phyloP scores from a whole-genome alignment of 75 land plant genomes.

The Isoetes taiwanensis region DNA sequence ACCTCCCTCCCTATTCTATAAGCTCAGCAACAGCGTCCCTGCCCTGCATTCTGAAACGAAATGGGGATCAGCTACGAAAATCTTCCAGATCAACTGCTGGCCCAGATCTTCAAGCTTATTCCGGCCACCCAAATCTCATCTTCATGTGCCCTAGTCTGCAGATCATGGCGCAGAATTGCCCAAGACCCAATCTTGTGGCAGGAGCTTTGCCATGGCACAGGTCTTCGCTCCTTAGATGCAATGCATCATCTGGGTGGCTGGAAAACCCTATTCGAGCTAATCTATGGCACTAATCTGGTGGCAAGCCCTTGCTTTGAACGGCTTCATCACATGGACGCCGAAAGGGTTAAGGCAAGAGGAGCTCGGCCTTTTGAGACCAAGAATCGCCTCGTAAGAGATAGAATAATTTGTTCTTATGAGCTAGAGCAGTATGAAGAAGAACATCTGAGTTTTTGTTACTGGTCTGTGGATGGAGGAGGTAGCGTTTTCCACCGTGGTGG shows the following conservation, averaged over 20 bases:
- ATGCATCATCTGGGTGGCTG: constrained; percentile 19
- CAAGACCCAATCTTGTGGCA: constrained; percentile 17
- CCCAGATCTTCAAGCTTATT: constrained; percentile 15
- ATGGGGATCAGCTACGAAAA: too few relatives aligned
- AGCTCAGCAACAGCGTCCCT: too few relatives aligned
- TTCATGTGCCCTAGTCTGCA: constrained; percentile 23
- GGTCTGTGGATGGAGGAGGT: constrained; percentile 29
- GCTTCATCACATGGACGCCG: constrained; percentile 17
- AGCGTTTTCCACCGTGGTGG: constrained; percentile 30
- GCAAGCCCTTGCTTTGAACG: constrained; percentile 18
- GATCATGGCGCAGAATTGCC: constrained; percentile 16
- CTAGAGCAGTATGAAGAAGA: constrained; percentile 18
- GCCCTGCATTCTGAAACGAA: too few relatives aligned
- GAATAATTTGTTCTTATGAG: constrained; percentile 13
- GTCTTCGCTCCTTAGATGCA: constrained; percentile 16
- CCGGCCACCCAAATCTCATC: constrained; percentile 20
- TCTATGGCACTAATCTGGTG: constrained; percentile 22
- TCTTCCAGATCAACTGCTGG: constrained; percentile 17
- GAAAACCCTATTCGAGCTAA: constrained; percentile 19
- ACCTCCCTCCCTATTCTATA: too few relatives aligned
- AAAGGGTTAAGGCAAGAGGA: constrained; percentile 10
- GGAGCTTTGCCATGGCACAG: constrained; percentile 15
- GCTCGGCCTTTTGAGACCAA: constrained; percentile 25
- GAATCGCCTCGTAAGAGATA: constrained; percentile 18
- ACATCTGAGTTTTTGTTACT: constrained; percentile 9